Evolutionary conservation across 495 filamentous ascomycete genomes (phyloP), one percentile per base, ranked within the genome.

Genomic region (Penicillium tannophilum): DNA sequence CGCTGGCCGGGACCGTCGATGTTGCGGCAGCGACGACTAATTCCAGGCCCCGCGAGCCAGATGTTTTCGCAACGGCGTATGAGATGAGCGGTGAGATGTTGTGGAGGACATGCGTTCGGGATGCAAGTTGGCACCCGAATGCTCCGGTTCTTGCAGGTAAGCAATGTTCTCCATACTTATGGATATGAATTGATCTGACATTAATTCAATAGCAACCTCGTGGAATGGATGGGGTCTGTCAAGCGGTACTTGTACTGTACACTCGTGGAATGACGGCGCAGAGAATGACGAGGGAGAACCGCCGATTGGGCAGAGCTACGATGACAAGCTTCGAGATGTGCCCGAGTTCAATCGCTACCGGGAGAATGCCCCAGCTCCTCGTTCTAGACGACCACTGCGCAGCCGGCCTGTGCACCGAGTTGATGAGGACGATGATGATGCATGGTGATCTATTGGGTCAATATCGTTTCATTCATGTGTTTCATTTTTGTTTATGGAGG

Each of bases 61-160:
- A 78, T 51, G 53, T 71, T 1, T 72, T 72, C 43, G 65, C 69
- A 10, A 70, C 68, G 47, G 64, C 63, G 14, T 80, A 77, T 63
- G 74, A 72, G 31, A 74, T 76, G 36, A 65, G 68, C 26, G 69
- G 70, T 16, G 72, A 75, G 16, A 71, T 78, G 30, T 55, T 68
- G 4, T 93, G 90, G 89, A 81, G 81, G 67, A 93, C 92, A 1
- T 89, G 92, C 59, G 92, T 98, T 39, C 83, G 94, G 54, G 94
- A 98, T 81, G 92, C 90, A 24, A 91, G 88, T 63, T 98, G 94
- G 94, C 94, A 98, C 80, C 94, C 94, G 2, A 87, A 83, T 69
- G 91, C 90, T 14, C 92, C 93, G 3, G 80, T 97, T 23, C 77
- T 98, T 67, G 95, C 93, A 69, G 90, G 92, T 93, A 82, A 69